phyloP scores from a whole-genome alignment of 2,329 filamentous ascomycete genomes.

The Fusarium sp. region DNA sequence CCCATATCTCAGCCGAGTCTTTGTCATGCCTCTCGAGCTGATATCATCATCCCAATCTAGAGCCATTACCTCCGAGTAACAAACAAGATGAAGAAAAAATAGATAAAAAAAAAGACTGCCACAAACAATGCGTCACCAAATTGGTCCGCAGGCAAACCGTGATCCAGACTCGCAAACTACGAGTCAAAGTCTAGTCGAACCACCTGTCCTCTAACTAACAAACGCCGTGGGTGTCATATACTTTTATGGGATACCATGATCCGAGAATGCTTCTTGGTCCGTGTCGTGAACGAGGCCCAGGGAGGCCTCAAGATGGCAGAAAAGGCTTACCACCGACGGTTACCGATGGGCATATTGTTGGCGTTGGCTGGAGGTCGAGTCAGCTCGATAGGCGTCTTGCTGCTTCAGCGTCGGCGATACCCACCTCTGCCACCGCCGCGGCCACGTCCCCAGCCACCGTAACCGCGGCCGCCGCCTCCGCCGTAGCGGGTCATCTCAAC shows the following conservation, averaged over 20 bases:
- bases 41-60: slow-evolving; percentile 42
- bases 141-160: slow-evolving; percentile 37
- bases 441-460: slow-evolving; percentile 77
- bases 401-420: slow-evolving; percentile 51
- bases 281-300: slow-evolving; percentile 19
- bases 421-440: slow-evolving; percentile 67
- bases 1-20: slow-evolving; percentile 21
- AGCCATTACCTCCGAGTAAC: slow-evolving; percentile 42
- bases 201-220: slow-evolving; percentile 44
- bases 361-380: slow-evolving; percentile 55
- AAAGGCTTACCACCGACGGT: slow-evolving; percentile 60
- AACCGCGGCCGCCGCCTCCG: slow-evolving; percentile 79
- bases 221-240: slow-evolving; percentile 44
- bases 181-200: slow-evolving; percentile 44
- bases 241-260: slow-evolving; percentile 35
- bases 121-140: slow-evolving; percentile 35
- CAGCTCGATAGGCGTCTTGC: slow-evolving; percentile 48
- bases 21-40: slow-evolving; percentile 26
- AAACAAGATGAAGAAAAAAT: slow-evolving; percentile 24
- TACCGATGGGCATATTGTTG: slow-evolving; percentile 62
- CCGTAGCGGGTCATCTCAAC: slow-evolving; percentile 95
- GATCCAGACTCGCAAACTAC: slow-evolving; percentile 38
- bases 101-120: slow-evolving; percentile 7
- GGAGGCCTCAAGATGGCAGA: slow-evolving; percentile 21
- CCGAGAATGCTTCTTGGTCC: slow-evolving; percentile 24